phyloP scores from a whole-genome alignment of 352 stramenopile genomes.

The Globisporangium nagaii region DNA sequence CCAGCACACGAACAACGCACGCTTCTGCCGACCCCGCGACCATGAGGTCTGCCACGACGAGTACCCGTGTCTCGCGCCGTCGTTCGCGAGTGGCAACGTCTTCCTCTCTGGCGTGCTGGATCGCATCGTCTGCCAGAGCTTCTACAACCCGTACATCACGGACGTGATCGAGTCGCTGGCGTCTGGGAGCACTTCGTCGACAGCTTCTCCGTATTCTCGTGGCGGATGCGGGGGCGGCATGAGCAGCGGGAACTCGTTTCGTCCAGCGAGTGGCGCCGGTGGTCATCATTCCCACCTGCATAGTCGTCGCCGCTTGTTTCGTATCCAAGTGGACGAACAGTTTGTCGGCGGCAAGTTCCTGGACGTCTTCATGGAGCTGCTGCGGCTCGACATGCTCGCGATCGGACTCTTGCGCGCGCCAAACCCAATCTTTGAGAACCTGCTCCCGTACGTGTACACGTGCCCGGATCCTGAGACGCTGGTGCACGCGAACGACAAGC shows the following conservation, averaged over 20 bases:
- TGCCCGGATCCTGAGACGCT: conserved; percentile 36
- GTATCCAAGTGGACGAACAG: conserved; percentile 28
- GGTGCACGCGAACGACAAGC: conserved; percentile 40
- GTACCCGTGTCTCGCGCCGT: conserved; percentile 44
- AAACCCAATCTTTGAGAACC: conserved; percentile 35
- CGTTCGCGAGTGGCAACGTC: conserved; percentile 48
- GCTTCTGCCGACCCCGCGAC: conserved; percentile 49
- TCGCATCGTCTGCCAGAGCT: conserved; percentile 65
- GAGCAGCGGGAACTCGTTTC: neutral
- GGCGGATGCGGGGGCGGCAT: too few relatives aligned
- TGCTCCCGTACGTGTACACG: conserved; percentile 62
- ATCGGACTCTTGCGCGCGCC: conserved; percentile 45
- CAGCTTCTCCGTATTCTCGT: neutral
- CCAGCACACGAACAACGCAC: conserved; percentile 37
- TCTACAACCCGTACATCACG: conserved; percentile 77
- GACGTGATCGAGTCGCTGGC: conserved; percentile 51
- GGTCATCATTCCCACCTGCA: neutral
- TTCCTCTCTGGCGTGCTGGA: conserved; percentile 57
- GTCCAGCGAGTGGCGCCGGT: neutral
- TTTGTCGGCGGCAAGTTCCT: conserved; percentile 38
- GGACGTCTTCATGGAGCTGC: conserved; percentile 38
- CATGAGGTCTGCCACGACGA: conserved; percentile 34
- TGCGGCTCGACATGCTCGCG: conserved; percentile 35
- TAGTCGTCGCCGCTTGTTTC: conserved; percentile 21
- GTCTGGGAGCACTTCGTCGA: conserved; percentile 17